Conservation (phyloP, 441 rosid species). For the Mallotus repandus region DNA sequence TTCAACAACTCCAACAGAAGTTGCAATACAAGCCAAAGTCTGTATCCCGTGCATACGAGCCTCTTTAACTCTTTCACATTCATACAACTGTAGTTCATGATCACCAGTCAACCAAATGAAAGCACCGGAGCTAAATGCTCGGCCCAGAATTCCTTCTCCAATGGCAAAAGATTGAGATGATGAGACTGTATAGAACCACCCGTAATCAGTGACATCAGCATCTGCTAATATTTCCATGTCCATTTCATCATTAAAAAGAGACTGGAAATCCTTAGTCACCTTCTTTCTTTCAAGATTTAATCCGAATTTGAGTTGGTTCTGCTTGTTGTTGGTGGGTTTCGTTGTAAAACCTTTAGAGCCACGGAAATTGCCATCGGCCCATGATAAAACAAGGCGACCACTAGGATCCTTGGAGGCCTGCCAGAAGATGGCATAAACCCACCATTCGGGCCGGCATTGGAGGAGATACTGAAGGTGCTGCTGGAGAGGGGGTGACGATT, state of each 20-base stretch:
- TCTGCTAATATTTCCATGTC: slow-evolving; percentile 25
- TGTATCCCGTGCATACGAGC: slow-evolving; percentile 44
- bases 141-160: slow-evolving; percentile 37
- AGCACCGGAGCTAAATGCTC: slow-evolving; percentile 34
- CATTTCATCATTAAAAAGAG: slow-evolving; percentile 30
- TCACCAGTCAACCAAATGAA: slow-evolving; percentile 41
- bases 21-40: slow-evolving; percentile 45
- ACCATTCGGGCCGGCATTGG: slow-evolving; percentile 39
- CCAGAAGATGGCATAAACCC: slow-evolving; percentile 62
- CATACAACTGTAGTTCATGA: slow-evolving; percentile 29
- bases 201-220: slow-evolving; percentile 28
- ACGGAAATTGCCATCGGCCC: slow-evolving; percentile 43
- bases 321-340: slow-evolving; percentile 4
- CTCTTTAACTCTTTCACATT: slow-evolving; percentile 45
- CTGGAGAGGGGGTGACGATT: neutral
- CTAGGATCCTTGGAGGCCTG: slow-evolving; percentile 35
- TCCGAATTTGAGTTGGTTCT: slow-evolving; percentile 12
- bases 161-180: slow-evolving; percentile 26
- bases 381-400: slow-evolving; percentile 39
- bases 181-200: slow-evolving; percentile 41
- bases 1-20: slow-evolving; percentile 48
- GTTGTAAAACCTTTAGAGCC: slow-evolving; percentile 24
- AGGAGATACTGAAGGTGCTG: neutral
- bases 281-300: slow-evolving; percentile 26
- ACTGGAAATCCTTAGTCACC: slow-evolving; percentile 18